Conservation (phyloP, 164 flowering plant species). For the Cinnamomum micranthum region DNA sequence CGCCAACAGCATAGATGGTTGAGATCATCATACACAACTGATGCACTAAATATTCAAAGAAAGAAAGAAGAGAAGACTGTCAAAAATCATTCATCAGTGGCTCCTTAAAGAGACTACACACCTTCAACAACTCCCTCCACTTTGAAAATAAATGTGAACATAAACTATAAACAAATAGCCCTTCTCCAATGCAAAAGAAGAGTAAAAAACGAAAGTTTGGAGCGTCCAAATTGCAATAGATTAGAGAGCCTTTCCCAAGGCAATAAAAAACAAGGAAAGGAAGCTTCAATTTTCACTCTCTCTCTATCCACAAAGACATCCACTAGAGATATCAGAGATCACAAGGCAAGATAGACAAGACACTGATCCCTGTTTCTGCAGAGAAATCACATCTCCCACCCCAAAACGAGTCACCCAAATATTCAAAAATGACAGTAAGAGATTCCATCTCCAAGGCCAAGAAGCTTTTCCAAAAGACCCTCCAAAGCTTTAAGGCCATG, state of each 20-base stretch:
- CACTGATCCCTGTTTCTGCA: neutral
- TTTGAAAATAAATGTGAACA: conserved; percentile 1
- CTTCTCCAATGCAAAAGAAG: neutral
- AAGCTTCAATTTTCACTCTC: conserved; percentile 17
- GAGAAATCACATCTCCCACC: neutral
- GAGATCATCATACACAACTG: neutral
- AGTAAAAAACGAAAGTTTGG: neutral
- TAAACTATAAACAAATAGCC: neutral
- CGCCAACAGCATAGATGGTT: too few relatives aligned
- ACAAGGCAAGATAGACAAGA: neutral
- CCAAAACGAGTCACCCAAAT: neutral
- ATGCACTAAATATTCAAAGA: neutral
- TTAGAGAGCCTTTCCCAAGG: neutral
- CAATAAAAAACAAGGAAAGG: conserved; percentile 1
- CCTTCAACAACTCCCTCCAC: neutral
- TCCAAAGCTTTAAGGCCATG: conserved; percentile 40
- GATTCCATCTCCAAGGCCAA: conserved; percentile 48
- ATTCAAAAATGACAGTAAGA: conserved; percentile 34
- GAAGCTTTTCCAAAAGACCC: conserved; percentile 45
- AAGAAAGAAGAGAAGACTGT: neutral
- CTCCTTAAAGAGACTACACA: neutral
- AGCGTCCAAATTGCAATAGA: neutral
- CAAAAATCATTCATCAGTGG: neutral
- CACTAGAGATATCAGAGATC: neutral
- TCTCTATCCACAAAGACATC: neutral